A percentile compares a stretch with the other conserved stretches of the same genome.
Evolutionary conservation across 192 early-diverging fungal species (phyloP).

Genomic region (Lobosporangium transversale): DNA sequence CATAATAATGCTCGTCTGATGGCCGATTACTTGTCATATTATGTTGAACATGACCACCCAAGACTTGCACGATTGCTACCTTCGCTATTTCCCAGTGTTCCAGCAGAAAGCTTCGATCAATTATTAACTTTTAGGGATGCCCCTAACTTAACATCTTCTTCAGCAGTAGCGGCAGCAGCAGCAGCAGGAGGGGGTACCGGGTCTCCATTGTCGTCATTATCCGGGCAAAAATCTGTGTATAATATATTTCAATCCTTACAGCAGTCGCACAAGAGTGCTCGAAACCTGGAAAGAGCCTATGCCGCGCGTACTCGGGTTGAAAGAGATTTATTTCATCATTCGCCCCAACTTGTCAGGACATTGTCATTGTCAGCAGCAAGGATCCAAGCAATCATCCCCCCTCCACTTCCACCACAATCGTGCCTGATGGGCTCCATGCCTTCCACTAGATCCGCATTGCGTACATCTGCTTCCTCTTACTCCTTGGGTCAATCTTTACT

Average conservation of each 20-base stretch:
- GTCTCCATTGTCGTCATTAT: too few relatives aligned
- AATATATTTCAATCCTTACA: constrained; percentile 28
- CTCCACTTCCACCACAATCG: constrained; percentile 1
- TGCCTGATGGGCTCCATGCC: too few relatives aligned
- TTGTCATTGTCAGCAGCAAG: constrained; percentile 23
- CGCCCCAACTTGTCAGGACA: constrained; percentile 19
- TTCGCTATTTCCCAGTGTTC: constrained; percentile 14
- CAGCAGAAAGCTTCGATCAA: constrained; percentile 31
- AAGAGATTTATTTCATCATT: constrained; percentile 27
- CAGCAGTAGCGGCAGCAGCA: too few relatives aligned
- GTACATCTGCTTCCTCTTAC: too few relatives aligned
- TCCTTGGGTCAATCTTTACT: background rate
- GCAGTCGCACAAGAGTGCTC: constrained; percentile 11
- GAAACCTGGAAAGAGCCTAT: constrained; percentile 16
- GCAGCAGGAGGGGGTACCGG: too few relatives aligned
- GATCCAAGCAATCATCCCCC: constrained; percentile 10
- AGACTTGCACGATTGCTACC: constrained; percentile 18
- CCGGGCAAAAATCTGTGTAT: too few relatives aligned
- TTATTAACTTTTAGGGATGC: constrained; percentile 4
- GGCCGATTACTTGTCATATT: constrained; percentile 33
- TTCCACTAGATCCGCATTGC: too few relatives aligned
- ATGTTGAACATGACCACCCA: constrained; percentile 37
- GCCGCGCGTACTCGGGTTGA: constrained; percentile 10
- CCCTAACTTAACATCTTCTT: too few relatives aligned
- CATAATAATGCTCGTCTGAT: background rate